Percentiles rank a stretch among this genome's conserved stretches.
These are phyloP conservation scores for Diaporthe nobilis DNA, from an alignment of 2,329 filamentous ascomycete genomes.

Conservation along the genomic window DNA sequence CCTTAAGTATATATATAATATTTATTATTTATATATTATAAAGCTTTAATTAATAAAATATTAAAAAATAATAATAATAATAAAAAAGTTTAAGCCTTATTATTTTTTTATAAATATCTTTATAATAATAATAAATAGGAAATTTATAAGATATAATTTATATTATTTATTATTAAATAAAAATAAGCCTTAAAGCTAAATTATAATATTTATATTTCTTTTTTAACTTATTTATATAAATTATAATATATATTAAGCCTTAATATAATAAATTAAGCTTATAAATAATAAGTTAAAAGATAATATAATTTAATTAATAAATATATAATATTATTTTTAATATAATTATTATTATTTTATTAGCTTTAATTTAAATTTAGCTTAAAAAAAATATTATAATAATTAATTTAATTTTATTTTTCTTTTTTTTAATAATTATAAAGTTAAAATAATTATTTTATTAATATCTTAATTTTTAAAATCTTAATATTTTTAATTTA, in stretches of 20 bases:
- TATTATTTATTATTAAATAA: too few relatives aligned
- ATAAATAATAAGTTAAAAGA: not conserved
- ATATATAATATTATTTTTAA: too few relatives aligned
- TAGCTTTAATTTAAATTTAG: not conserved
- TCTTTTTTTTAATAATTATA: not conserved
- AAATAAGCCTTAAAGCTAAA: not conserved
- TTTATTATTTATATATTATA: not conserved
- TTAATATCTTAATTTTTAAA: not conserved
- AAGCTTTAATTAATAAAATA: not conserved
- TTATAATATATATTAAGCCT: not conserved
- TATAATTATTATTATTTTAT: too few relatives aligned
- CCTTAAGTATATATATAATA: not conserved
- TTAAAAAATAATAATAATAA: not conserved
- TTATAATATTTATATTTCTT: not conserved
- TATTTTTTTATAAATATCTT: not conserved
- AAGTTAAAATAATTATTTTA: not conserved
- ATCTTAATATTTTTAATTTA: not conserved
- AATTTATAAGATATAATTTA: not conserved
- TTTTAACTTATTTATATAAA: not conserved
- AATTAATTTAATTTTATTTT: not conserved
- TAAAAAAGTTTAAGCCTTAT: not conserved
- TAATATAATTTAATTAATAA: too few relatives aligned
- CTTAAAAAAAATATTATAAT: not conserved
- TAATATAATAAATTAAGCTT: not conserved
- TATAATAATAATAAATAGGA: not conserved